phyloP scores from a whole-genome alignment of 768 basidiomycete genomes.

The Boletus patriciae region DNA sequence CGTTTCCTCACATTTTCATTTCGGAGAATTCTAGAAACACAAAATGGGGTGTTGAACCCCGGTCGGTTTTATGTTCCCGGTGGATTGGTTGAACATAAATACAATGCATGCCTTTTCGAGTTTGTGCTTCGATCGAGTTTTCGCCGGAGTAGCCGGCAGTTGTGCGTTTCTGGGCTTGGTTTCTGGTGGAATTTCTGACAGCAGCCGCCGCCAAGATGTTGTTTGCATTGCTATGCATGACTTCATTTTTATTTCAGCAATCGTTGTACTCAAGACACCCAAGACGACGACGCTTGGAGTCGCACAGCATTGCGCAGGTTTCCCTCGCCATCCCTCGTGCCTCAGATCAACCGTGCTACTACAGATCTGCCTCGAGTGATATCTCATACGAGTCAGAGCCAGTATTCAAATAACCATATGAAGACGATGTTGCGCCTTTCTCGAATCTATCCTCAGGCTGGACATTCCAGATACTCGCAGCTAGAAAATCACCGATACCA shows the following conservation, averaged over 20 bases:
- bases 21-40: conserved; percentile 1
- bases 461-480: too few relatives aligned
- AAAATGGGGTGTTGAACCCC: conserved; percentile 29
- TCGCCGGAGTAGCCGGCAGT: too few relatives aligned
- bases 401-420: neutral
- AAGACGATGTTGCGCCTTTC: neutral
- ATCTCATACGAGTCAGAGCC: too few relatives aligned
- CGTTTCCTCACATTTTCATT: conserved; percentile 7
- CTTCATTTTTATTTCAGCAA: neutral
- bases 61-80: conserved; percentile 1
- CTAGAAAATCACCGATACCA: neutral
- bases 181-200: neutral
- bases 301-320: neutral
- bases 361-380: neutral
- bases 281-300: neutral
- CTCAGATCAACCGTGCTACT: neutral
- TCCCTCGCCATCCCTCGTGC: neutral
- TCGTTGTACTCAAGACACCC: neutral
- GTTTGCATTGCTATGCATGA: neutral
- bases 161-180: too few relatives aligned
- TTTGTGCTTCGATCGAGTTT: neutral
- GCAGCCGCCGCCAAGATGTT: too few relatives aligned
- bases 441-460: too few relatives aligned
- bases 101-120: conserved; percentile 2
- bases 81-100: conserved; percentile 8